These are phyloP conservation scores for Vanilla planifolia DNA, from an alignment of 106 monocot genomes.

Conservation along the genomic window DNA sequence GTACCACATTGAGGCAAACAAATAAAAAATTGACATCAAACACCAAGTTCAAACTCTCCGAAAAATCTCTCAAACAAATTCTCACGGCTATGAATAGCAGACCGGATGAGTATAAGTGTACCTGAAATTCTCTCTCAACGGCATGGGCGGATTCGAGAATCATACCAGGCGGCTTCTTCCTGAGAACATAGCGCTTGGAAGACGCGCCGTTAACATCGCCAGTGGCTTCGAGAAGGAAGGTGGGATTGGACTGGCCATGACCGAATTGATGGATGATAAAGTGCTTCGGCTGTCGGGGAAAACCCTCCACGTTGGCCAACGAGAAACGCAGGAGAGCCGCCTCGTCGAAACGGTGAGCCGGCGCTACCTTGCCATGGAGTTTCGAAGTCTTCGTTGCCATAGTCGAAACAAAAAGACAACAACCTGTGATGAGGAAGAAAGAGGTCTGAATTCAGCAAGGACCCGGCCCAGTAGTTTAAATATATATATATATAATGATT, in stretches of 20 bases:
- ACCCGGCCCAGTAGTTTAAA: no score
- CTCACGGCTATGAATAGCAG: no score
- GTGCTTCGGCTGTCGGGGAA: slow-evolving; percentile 33
- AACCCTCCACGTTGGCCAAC: slow-evolving; percentile 56
- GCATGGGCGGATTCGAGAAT: slow-evolving; percentile 89
- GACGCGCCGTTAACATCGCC: slow-evolving; percentile 2
- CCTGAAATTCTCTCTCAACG: slow-evolving; percentile 87
- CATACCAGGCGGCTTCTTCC: slow-evolving; percentile 88
- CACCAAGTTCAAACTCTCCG: background rate
- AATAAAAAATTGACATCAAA: background rate
- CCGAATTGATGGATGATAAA: slow-evolving; percentile 76
- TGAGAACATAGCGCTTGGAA: slow-evolving; percentile 65
- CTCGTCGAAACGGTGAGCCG: slow-evolving; percentile 66
- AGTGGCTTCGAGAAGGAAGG: slow-evolving; percentile 62
- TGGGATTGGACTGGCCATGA: slow-evolving; percentile 97
- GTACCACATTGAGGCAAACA: no score
- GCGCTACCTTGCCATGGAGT: slow-evolving; percentile 45
- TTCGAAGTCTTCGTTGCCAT: slow-evolving; percentile 69
- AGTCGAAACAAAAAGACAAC: background rate
- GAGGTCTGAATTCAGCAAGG: no score
- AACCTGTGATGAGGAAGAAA: no score
- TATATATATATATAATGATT: no score
- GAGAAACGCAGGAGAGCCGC: slow-evolving; percentile 52
- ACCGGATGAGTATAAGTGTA: no score
- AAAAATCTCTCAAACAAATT: no score